Conservation (phyloP, 495 filamentous ascomycete genomes). For the Neurospora intermedia region DNA sequence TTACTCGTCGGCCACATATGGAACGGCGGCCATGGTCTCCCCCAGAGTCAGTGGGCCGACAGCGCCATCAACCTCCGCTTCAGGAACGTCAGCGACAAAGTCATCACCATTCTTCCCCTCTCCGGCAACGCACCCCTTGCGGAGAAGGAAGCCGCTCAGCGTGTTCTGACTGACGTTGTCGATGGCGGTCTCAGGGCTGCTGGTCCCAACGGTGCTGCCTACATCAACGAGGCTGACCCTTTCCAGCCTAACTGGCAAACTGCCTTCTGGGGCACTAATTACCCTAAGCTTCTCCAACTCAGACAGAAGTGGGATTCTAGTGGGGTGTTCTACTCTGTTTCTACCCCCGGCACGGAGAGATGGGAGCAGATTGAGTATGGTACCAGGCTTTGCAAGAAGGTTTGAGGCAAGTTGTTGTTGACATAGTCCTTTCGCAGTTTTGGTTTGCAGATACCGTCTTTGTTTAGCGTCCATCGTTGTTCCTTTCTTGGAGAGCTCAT, state of each 20-base stretch:
- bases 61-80: slow-evolving; percentile 32
- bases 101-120: slow-evolving; percentile 32
- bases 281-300: slow-evolving; percentile 32
- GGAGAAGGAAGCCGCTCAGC: slow-evolving; percentile 27
- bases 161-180: slow-evolving; percentile 31
- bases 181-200: slow-evolving; percentile 35
- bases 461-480: background rate
- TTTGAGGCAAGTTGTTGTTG: background rate
- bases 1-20: slow-evolving; percentile 42
- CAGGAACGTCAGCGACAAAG: slow-evolving; percentile 36
- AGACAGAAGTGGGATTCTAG: slow-evolving; percentile 48
- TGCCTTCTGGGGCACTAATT: slow-evolving; percentile 45
- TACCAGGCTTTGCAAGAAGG: slow-evolving; percentile 31
- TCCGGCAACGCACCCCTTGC: slow-evolving; percentile 22
- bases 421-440: background rate
- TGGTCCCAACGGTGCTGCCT: slow-evolving; percentile 29
- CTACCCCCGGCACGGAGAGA: slow-evolving; percentile 33
- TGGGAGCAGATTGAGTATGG: slow-evolving; percentile 35
- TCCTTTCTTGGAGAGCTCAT: background rate
- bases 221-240: slow-evolving; percentile 42
- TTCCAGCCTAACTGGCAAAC: slow-evolving; percentile 45
- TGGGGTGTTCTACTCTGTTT: slow-evolving; percentile 38
- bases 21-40: slow-evolving; percentile 32
- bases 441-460: background rate
- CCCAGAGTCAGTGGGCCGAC: slow-evolving; percentile 18